phyloP scores from a whole-genome alignment of 495 filamentous ascomycete species.

The Platismatia glauca region DNA sequence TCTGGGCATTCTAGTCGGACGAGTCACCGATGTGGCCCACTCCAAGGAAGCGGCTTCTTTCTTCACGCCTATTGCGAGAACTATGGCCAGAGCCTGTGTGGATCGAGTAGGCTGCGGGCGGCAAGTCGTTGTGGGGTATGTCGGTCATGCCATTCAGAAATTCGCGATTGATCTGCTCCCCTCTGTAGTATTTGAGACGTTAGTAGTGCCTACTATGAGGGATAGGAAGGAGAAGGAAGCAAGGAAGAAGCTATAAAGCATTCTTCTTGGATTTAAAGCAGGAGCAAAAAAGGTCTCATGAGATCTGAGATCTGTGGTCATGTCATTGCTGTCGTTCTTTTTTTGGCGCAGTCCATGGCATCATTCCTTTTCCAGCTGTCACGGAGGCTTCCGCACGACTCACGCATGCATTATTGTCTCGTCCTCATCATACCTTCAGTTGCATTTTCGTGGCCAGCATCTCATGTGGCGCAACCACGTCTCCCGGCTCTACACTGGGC shows the following conservation, averaged over 20 bases:
- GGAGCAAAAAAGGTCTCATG: not conserved
- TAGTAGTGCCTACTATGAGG: constrained; percentile 4
- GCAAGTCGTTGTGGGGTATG: constrained; percentile 5
- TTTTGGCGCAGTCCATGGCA: not conserved
- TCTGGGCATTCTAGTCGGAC: constrained; percentile 4
- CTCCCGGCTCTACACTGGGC: too few relatives aligned
- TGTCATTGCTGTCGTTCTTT: not conserved
- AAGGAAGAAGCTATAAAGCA: not conserved
- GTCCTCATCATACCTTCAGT: too few relatives aligned
- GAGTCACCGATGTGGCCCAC: constrained; percentile 2
- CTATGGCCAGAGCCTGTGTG: constrained; percentile 6
- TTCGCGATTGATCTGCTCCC: constrained; percentile 5
- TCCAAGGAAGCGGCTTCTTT: not conserved
- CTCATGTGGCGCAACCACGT: too few relatives aligned
- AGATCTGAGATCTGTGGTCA: not conserved
- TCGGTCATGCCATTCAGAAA: constrained; percentile 11
- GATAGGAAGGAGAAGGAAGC: not conserved
- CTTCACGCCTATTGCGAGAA: constrained; percentile 4
- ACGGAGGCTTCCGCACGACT: too few relatives aligned
- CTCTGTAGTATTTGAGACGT: not conserved
- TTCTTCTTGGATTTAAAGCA: not conserved
- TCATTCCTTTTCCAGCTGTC: not conserved
- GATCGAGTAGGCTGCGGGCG: constrained; percentile 10
- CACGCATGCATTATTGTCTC: too few relatives aligned
- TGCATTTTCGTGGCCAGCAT: too few relatives aligned